These are phyloP conservation scores for Vigna angularis DNA, from an alignment of 306 rosid genomes.

Conservation along the genomic window DNA sequence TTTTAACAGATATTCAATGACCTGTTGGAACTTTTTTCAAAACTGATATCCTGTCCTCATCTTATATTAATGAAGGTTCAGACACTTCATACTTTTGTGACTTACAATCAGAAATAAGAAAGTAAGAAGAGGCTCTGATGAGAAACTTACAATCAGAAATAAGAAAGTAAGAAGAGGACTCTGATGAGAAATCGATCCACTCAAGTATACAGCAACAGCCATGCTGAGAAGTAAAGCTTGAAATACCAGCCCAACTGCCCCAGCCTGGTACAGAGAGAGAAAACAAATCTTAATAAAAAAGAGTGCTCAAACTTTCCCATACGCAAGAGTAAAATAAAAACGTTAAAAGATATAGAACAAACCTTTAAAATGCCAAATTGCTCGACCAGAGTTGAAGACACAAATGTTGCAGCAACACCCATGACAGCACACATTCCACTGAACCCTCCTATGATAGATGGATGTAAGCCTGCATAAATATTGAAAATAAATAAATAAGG, in stretches of 20 bases:
- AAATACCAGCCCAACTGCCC: constrained; percentile 89
- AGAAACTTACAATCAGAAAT: constrained; percentile 85
- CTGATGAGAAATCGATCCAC: constrained; percentile 72
- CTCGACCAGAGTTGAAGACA: constrained; percentile 81
- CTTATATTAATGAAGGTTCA: constrained; percentile 23
- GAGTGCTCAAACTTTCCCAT: constrained; percentile 15
- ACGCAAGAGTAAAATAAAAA: neutral
- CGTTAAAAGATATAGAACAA: constrained; percentile 20
- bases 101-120: constrained; percentile 50
- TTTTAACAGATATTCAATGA: constrained; percentile 10
- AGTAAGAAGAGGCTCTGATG: constrained; percentile 75
- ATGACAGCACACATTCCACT: constrained; percentile 91
- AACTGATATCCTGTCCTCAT: neutral
- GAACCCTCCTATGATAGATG: constrained; percentile 88
- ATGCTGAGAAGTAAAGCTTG: constrained; percentile 90
- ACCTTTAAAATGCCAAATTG: constrained; percentile 92
- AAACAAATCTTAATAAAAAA: neutral
- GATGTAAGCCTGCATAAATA: constrained; percentile 72
- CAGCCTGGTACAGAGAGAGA: constrained; percentile 70
- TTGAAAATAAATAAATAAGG: neutral
- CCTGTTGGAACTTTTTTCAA: constrained; percentile 13
- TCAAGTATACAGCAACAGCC: constrained; percentile 89
- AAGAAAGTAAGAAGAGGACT: constrained; percentile 82
- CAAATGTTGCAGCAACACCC: constrained; percentile 98
- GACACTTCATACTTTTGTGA: constrained; percentile 33